A percentile compares a stretch with the other conserved stretches of the same genome.
Conservation (phyloP, 306 rosid species). For the Casuarina glauca region DNA sequence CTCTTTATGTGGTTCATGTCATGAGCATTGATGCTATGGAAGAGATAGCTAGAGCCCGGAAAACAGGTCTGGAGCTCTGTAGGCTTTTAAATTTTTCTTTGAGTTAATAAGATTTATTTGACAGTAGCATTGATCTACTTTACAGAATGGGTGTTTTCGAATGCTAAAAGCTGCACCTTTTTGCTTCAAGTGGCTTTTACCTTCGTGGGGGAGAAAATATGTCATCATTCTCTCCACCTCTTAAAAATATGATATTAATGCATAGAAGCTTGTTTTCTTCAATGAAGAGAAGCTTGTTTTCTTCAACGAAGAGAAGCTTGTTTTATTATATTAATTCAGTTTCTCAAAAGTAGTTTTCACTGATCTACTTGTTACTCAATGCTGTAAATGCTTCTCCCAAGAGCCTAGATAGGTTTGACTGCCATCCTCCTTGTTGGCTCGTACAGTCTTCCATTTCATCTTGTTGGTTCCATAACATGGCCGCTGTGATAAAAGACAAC, state of each 20-base stretch:
- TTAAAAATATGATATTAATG: background rate
- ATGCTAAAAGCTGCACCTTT: slow-evolving; percentile 2
- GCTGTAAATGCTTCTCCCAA: background rate
- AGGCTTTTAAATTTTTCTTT: slow-evolving; percentile 9
- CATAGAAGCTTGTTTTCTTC: background rate
- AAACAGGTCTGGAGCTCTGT: slow-evolving; percentile 56
- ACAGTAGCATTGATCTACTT: background rate
- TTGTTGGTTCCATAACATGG: background rate
- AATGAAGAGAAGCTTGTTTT: background rate
- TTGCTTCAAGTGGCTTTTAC: background rate
- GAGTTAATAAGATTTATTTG: background rate
- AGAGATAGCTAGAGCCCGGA: slow-evolving; percentile 89
- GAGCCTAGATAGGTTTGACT: background rate
- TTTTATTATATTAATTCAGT: background rate
- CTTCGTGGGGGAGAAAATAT: background rate
- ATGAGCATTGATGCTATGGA: slow-evolving; percentile 99
- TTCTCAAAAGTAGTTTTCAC: background rate
- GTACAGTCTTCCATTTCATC: background rate
- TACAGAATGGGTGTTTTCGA: background rate
- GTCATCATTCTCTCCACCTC: background rate
- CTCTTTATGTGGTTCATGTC: slow-evolving; percentile 89
- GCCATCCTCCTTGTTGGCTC: background rate
- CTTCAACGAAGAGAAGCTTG: background rate
- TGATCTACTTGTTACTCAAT: background rate
- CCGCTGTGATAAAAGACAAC: background rate